phyloP scores from a whole-genome alignment of 495 filamentous ascomycete genomes.

The Tuber magnatum region DNA sequence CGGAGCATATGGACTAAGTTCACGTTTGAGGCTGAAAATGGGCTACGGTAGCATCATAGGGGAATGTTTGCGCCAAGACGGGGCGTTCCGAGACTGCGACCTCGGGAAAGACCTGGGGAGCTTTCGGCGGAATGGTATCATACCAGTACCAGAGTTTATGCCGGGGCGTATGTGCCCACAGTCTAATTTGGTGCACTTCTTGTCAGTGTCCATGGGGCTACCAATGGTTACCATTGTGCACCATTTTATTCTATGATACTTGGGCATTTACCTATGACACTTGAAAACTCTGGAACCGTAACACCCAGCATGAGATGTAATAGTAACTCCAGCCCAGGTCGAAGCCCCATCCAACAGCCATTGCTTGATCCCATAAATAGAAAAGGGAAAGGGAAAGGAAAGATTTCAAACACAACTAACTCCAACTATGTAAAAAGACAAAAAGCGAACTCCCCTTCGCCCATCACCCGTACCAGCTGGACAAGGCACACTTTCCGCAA shows the following conservation, averaged over 20 bases:
- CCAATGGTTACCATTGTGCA: background rate
- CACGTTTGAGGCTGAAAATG: background rate
- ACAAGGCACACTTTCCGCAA: background rate
- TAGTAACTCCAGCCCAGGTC: background rate
- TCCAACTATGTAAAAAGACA: slow-evolving; percentile 6
- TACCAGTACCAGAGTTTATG: background rate
- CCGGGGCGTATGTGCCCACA: background rate
- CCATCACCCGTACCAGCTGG: background rate
- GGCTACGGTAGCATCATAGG: background rate
- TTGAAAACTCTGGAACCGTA: background rate
- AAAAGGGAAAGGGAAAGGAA: background rate
- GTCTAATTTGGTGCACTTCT: background rate
- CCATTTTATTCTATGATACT: background rate
- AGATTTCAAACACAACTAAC: background rate
- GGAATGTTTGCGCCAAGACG: background rate
- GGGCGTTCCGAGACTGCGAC: background rate
- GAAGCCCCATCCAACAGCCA: background rate
- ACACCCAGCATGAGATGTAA: background rate
- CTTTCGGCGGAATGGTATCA: background rate
- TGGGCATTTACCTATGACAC: background rate
- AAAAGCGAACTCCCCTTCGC: slow-evolving; percentile 1
- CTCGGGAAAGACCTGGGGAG: background rate
- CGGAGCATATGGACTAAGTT: background rate
- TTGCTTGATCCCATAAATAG: background rate
- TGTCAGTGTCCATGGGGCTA: background rate